Base-by-base conservation (phyloP, 208 protist genomes). In the Trypanosoma mega region DNA sequence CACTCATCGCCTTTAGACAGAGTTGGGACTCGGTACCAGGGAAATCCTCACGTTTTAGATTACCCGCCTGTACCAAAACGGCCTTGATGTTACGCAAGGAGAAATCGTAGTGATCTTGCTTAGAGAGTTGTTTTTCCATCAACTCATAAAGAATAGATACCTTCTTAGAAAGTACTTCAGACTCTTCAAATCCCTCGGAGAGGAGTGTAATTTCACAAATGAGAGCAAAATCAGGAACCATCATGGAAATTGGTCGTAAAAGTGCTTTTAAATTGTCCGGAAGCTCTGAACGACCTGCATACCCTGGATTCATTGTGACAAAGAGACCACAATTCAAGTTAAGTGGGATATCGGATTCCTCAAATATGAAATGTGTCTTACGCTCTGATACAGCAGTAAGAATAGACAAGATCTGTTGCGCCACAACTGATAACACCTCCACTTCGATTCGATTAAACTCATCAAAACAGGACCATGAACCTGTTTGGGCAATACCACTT, bases 221-320 rank as follows among this genome's bases (percentile, higher is more conserved):
- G 12, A 98, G 75, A 4, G 85, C 72, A 49, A 97, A 97, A 79
- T 99, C 97, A 6, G 98, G 98, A 60, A 97, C 90, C 92, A 99
- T 98, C 98, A 99, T 99, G 9, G 97, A 96, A 27, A 99, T 96
- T 34, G 98, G 97, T n/a, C 98, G 87, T 49, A 99, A 88, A 34
- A 99, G 75, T 8, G 93, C 92, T 75, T 99, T 98, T 18, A 99
- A 83, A 82, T 99, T 99, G 73, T 99, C 98, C 5, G 98, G 98
- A 33, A 99, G 83, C 77, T 99, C 97, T 5, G 97, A 97, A 41
- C 98, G 93, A 20, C 98, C 98, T 14, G 97, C 97, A 82, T 99
- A 99, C 50, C 97, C 96, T 43, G 98, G 98, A 76, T 99, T 99
- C 98, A 99, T 99, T 16, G 98, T 99, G 9, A 99, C 96, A 74